Evolutionary conservation across 225 moss, liverwort and hornwort genomes (phyloP), one percentile per base, ranked within the genome.

Genomic region (Marchantia paleacea): DNA sequence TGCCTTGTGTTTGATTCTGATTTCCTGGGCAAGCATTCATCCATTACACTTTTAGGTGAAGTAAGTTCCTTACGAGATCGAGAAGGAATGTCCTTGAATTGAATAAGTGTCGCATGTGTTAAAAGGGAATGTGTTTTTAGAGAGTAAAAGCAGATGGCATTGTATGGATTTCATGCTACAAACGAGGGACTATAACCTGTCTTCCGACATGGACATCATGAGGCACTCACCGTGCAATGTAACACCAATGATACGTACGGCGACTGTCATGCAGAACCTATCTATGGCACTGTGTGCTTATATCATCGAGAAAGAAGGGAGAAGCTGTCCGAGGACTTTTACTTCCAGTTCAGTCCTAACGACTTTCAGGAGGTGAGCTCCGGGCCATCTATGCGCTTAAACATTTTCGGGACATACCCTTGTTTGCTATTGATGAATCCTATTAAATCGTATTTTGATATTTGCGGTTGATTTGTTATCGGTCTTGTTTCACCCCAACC

Each of bases 241-340:
- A 39, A 5, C 39, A 60, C 16, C 16, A 61, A 64, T 61, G 47
- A 52, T 74, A 63, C 60, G 0, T 58, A 19, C 12, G 1, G 47
- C n/a, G 7, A 24, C 10, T 75, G 14, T 81, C 25, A 8, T 86
- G 76, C 90, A 94, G 96, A 97, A 81, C 96, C 96, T 72, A 73
- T 97, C 13, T 97, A 94, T 70, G 96, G 96, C 75, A 97, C 96
- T 9, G 68, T 97, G 30, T 94, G 93, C 83, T 84, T 97, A 64
- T 97, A 97, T 81, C 90, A 97, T 84, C 89, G 94, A 74, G 96
- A 97, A 82, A 93, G 86, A 82, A 91, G 96, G 70, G 96, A 97
- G 71, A 97, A 97, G 79, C 67, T 97, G 54, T 94, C 96, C 12
- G 96, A 97, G 81, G 94, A 97, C 85, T 97, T 89, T 78, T 93